These are phyloP conservation scores for Babesia bovis DNA, from an alignment of 169 alveolate genomes.

Conservation along the genomic window DNA sequence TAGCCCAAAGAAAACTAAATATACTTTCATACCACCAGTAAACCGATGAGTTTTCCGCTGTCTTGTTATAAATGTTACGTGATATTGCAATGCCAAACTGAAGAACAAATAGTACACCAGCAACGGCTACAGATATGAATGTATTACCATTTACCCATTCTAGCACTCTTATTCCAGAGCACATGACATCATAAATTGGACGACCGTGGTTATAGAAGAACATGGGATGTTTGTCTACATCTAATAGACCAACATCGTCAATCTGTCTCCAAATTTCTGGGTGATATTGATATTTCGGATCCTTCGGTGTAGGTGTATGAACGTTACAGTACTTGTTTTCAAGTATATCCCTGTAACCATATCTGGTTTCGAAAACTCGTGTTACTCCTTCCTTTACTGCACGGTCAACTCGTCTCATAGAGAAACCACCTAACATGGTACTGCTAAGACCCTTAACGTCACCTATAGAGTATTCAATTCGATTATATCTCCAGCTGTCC, in stretches of 20 bases:
- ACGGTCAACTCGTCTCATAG: slow-evolving; percentile 1
- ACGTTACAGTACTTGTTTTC: background rate
- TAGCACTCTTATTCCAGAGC: slow-evolving; percentile 6
- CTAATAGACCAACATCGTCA: background rate
- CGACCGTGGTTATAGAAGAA: slow-evolving; percentile 29
- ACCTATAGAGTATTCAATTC: background rate
- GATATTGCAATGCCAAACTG: background rate
- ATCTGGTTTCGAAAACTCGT: background rate
- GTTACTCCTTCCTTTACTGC: background rate
- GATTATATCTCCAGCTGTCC: background rate
- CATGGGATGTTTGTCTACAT: background rate
- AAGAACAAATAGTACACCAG: background rate
- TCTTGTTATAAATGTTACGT: background rate
- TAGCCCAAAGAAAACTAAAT: slow-evolving; percentile 19
- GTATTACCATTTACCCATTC: slow-evolving; percentile 14
- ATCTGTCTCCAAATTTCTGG: background rate
- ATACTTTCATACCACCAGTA: slow-evolving; percentile 3
- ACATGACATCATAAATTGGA: slow-evolving; percentile 42
- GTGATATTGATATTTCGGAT: background rate
- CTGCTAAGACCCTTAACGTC: background rate
- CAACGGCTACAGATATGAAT: background rate
- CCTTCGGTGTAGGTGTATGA: background rate
- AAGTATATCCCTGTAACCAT: background rate
- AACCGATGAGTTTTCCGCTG: background rate
- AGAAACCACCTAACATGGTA: slow-evolving; percentile 1